Conservation (phyloP, 2,329 filamentous ascomycete genomes). For the Fusarium agapanthi region DNA sequence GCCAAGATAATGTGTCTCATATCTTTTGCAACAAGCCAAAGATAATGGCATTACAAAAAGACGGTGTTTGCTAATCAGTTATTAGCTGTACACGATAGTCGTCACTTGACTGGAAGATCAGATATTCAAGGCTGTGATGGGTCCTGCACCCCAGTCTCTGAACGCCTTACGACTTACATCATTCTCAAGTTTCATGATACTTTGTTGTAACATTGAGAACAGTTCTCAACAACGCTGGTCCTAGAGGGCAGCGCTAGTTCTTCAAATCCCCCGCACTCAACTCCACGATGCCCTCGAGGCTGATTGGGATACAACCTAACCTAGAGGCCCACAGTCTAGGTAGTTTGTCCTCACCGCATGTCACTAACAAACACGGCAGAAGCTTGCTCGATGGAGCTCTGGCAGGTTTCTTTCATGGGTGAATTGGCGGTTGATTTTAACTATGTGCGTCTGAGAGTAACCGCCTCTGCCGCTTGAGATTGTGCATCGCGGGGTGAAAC, state of each 20-base stretch:
- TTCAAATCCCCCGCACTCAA: slow-evolving; percentile 38
- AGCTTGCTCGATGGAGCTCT: slow-evolving; percentile 15
- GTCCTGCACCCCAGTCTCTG: neutral
- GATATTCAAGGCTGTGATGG: neutral
- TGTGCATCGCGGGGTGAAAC: slow-evolving; percentile 17
- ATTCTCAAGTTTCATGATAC: slow-evolving; percentile 15
- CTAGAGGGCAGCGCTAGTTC: slow-evolving; percentile 16
- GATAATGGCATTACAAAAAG: neutral
- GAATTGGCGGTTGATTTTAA: neutral
- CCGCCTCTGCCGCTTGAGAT: slow-evolving; percentile 10
- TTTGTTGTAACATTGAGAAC: slow-evolving; percentile 29
- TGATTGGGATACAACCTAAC: slow-evolving; percentile 27
- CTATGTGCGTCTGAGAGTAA: neutral
- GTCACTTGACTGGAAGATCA: neutral
- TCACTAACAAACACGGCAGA: slow-evolving; percentile 24
- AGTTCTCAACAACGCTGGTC: slow-evolving; percentile 31
- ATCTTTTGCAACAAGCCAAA: neutral
- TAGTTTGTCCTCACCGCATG: slow-evolving; percentile 37
- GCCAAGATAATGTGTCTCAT: neutral
- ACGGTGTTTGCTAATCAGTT: neutral
- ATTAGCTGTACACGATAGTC: neutral
- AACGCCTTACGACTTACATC: slow-evolving; percentile 14
- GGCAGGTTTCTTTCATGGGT: slow-evolving; percentile 38
- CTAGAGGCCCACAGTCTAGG: slow-evolving; percentile 1
- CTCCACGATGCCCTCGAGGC: slow-evolving; percentile 32